Evolutionary conservation across 1,284 basidiomycete genomes (phyloP).

Genomic region (Hemileia vastatrix): DNA sequence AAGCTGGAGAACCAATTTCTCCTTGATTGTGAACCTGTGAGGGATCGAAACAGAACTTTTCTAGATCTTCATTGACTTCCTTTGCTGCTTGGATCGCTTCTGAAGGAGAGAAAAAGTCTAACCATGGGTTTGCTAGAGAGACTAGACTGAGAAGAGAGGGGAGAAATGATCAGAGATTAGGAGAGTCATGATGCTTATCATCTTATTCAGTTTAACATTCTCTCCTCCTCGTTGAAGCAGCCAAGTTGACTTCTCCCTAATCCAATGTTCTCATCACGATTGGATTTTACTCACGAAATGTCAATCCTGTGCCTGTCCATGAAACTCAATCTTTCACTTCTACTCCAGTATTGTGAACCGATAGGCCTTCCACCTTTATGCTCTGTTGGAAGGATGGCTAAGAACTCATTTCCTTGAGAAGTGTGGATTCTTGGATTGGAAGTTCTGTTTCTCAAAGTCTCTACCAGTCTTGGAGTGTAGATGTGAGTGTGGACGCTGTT

Average conservation of each 20-base stretch:
- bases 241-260: not conserved
- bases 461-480: conserved; percentile 55
- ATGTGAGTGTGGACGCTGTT: conserved; percentile 72
- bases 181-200: not conserved
- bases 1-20: not conserved
- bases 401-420: conserved; percentile 46
- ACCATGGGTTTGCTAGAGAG: conserved; percentile 70
- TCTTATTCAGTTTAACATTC: not conserved
- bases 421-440: conserved; percentile 24
- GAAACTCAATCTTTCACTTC: conserved; percentile 62
- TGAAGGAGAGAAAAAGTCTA: conserved; percentile 65
- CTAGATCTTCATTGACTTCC: conserved; percentile 64
- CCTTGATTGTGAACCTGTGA: not conserved
- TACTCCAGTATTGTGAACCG: conserved; percentile 66
- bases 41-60: conserved; percentile 66
- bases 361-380: conserved; percentile 58
- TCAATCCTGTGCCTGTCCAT: conserved; percentile 68
- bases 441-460: conserved; percentile 19
- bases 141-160: conserved; percentile 26
- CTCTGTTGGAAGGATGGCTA: conserved; percentile 58
- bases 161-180: not conserved
- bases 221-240: not conserved
- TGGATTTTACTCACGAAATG: no score
- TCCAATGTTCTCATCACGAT: no score
- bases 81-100: conserved; percentile 58